These are phyloP conservation scores for Byssothecium circinans DNA, from an alignment of 2,329 filamentous ascomycete genomes.

Conservation along the genomic window DNA sequence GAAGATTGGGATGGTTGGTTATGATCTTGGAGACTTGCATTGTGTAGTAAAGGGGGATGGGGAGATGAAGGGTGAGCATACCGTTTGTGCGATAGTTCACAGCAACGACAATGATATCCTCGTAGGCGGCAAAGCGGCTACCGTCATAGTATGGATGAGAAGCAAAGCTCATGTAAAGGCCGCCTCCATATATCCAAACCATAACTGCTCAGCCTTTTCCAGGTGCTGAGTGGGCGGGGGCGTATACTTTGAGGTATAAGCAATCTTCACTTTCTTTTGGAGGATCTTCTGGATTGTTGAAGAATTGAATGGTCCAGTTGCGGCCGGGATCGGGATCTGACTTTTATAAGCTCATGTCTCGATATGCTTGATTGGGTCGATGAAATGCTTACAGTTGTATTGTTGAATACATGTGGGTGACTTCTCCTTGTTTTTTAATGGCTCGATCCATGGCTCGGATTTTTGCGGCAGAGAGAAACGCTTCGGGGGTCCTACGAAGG, in stretches of 20 bases:
- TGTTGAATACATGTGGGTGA: slow-evolving; percentile 31
- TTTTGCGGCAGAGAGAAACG: slow-evolving; percentile 26
- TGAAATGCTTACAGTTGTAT: slow-evolving; percentile 22
- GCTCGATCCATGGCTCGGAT: slow-evolving; percentile 14
- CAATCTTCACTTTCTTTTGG: slow-evolving; percentile 43
- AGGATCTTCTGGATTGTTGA: slow-evolving; percentile 24
- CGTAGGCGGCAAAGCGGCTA: slow-evolving; percentile 28
- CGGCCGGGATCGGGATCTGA: slow-evolving; percentile 21
- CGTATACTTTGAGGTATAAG: slow-evolving; percentile 44
- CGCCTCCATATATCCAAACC: slow-evolving; percentile 38
- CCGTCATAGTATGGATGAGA: slow-evolving; percentile 26
- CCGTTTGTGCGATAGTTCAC: slow-evolving; percentile 36
- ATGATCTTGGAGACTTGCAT: too few species aligned
- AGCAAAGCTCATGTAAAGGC: slow-evolving; percentile 25
- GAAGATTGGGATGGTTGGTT: too few species aligned
- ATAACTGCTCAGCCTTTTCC: slow-evolving; percentile 26
- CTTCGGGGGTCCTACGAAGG: slow-evolving; percentile 32
- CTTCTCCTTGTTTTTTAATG: slow-evolving; percentile 18
- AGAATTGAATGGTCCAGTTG: slow-evolving; percentile 17
- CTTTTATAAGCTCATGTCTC: background rate
- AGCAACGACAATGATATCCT: slow-evolving; percentile 34
- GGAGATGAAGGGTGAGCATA: too few species aligned
- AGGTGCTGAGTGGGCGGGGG: slow-evolving; percentile 22
- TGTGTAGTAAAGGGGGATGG: too few species aligned
- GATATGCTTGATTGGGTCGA: background rate